These are phyloP conservation scores for Fraxinus pennsylvanica DNA, from an alignment of 257 asterid species.

Conservation along the genomic window DNA sequence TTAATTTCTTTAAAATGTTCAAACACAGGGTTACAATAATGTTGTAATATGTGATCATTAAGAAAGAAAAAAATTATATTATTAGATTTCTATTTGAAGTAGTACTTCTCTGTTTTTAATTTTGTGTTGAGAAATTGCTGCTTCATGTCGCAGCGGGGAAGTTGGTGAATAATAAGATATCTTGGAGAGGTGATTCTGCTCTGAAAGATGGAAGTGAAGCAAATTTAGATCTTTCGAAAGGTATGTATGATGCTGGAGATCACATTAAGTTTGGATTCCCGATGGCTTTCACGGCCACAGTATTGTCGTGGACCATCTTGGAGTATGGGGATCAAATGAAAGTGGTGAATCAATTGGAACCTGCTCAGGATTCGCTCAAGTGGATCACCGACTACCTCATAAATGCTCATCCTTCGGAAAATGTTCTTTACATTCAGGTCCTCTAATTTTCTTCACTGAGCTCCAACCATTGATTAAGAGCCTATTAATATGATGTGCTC, in stretches of 20 bases:
- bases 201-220: slow-evolving; percentile 49
- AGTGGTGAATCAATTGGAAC: slow-evolving; percentile 40
- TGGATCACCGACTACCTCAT: slow-evolving; percentile 57
- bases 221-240: slow-evolving; percentile 49
- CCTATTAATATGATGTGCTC: neutral
- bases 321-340: slow-evolving; percentile 59
- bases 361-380: slow-evolving; percentile 47
- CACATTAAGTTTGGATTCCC: slow-evolving; percentile 58
- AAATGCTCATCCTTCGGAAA: slow-evolving; percentile 45
- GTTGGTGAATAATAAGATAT: slow-evolving; percentile 39
- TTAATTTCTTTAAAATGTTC: neutral
- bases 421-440: slow-evolving; percentile 53
- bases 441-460: neutral
- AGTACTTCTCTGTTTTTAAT: neutral
- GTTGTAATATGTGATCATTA: neutral
- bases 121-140: neutral
- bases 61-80: neutral
- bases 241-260: slow-evolving; percentile 60
- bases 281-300: slow-evolving; percentile 58
- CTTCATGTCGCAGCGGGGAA: slow-evolving; percentile 44
- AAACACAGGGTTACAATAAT: neutral
- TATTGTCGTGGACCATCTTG: slow-evolving; percentile 53
- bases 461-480: neutral
- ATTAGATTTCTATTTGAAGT: neutral
- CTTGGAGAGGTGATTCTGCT: slow-evolving; percentile 56